Percentiles rank a stretch among this genome's conserved stretches.
phyloP scores from a whole-genome alignment of 805 yeast species.

The Candida hispaniensis region DNA sequence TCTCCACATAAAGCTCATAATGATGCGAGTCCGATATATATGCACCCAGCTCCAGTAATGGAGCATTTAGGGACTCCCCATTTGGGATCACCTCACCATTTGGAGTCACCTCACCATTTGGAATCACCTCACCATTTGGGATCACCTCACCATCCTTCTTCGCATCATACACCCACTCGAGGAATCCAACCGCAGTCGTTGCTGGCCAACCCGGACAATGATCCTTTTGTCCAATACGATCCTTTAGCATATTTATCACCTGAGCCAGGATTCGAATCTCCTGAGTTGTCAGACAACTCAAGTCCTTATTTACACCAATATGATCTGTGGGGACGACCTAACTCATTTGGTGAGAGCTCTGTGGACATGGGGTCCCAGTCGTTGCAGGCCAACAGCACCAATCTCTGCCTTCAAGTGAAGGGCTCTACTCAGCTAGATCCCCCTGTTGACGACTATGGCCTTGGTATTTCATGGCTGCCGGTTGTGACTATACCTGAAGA shows the following conservation, averaged over 20 bases:
- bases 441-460: constrained; percentile 13
- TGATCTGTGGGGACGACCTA: too few species aligned
- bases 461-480: constrained; percentile 29
- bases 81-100: constrained; percentile 3
- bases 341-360: too few species aligned
- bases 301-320: too few species aligned
- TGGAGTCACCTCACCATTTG: constrained; percentile 2
- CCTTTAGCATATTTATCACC: constrained; percentile 14
- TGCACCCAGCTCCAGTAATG: constrained; percentile 13
- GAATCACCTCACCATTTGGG: constrained; percentile 2
- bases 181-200: too few species aligned
- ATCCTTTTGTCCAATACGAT: constrained; percentile 12
- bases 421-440: too few species aligned
- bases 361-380: constrained; percentile 5
- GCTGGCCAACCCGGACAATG: constrained; percentile 10
- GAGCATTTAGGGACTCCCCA: constrained; percentile 3
- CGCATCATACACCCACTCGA: too few species aligned
- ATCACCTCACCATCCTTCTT: constrained; percentile 8
- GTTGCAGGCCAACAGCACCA: too few species aligned
- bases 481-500: constrained; percentile 29
- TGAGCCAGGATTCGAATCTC: constrained; percentile 12
- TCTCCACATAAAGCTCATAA: constrained; percentile 12
- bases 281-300: constrained; percentile 16
- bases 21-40: constrained; percentile 7
- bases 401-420: too few species aligned